Evolutionary conservation across 2,329 filamentous ascomycete genomes (phyloP).

Genomic region (Exophiala xenobiotica): DNA sequence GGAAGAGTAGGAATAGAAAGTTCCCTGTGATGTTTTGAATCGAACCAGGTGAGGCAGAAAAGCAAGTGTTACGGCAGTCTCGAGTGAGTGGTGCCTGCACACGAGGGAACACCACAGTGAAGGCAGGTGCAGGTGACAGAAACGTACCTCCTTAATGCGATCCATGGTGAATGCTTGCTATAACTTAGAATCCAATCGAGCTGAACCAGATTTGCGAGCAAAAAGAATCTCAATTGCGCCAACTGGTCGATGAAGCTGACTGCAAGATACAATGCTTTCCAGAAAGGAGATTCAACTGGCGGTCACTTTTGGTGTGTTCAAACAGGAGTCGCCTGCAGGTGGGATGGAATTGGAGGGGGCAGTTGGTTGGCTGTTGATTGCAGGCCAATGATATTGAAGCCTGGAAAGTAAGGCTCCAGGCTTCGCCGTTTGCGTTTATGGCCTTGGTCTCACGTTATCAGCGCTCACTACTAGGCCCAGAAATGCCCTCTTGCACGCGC

Average conservation of each 20-base stretch:
- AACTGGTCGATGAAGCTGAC: neutral
- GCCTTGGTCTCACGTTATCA: conserved; percentile 8
- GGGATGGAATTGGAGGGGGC: conserved; percentile 11
- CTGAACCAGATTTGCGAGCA: neutral
- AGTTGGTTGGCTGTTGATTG: neutral
- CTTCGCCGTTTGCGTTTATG: conserved; percentile 14
- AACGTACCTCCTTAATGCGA: conserved; percentile 83
- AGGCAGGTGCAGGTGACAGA: conserved; percentile 33
- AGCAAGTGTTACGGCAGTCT: conserved; percentile 10
- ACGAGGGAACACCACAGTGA: conserved; percentile 35
- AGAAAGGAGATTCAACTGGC: conserved; percentile 16
- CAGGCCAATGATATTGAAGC: conserved; percentile 13
- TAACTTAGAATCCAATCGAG: neutral
- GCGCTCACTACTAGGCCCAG: neutral
- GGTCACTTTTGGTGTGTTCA: conserved; percentile 18
- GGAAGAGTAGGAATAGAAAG: conserved; percentile 1
- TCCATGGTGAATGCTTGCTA: conserved; percentile 61
- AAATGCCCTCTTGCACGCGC: neutral
- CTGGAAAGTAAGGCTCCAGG: conserved; percentile 14
- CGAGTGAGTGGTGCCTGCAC: conserved; percentile 20
- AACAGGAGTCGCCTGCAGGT: conserved; percentile 15
- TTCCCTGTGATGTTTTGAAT: conserved; percentile 7
- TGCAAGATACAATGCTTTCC: conserved; percentile 7
- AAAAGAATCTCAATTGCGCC: neutral
- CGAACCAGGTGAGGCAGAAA: conserved; percentile 6